Conservation (phyloP, 2,329 filamentous ascomycete genomes). For the Colletotrichum sidae region DNA sequence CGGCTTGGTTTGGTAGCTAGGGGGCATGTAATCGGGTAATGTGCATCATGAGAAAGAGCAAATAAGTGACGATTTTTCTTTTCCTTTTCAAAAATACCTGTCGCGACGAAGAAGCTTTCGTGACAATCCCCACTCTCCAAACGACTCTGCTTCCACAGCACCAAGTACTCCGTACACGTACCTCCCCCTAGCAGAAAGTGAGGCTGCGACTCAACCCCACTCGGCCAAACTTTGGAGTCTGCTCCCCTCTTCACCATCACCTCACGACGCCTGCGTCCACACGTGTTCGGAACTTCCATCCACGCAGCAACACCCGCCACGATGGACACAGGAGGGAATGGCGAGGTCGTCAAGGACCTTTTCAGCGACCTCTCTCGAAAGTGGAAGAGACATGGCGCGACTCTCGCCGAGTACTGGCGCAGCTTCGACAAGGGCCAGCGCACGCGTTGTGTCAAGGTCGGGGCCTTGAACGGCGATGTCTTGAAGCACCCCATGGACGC, state of each 20-base stretch:
- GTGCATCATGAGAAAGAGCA: neutral
- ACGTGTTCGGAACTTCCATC: neutral
- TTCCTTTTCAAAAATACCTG: neutral
- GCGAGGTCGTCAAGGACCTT: neutral
- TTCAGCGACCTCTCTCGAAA: neutral
- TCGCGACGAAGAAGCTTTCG: neutral
- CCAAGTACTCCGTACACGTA: too few relatives aligned
- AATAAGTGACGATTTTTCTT: neutral
- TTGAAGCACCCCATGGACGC: conserved; percentile 49
- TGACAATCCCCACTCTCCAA: too few relatives aligned
- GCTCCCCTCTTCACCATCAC: neutral
- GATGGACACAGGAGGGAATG: neutral
- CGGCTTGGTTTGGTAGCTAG: neutral
- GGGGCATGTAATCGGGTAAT: neutral
- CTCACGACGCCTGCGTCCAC: neutral
- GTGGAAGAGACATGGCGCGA: neutral
- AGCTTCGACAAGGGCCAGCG: conserved; percentile 50
- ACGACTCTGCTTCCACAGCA: too few relatives aligned
- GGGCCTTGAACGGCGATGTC: conserved; percentile 46
- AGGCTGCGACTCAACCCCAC: neutral
- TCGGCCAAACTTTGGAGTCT: neutral
- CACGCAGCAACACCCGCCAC: too few relatives aligned
- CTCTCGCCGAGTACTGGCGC: conserved; percentile 46
- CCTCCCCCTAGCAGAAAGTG: neutral
- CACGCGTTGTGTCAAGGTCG: conserved; percentile 48